These are phyloP conservation scores for Diophrys appendiculata DNA, from an alignment of 73 alveolate genomes.

Conservation along the genomic window DNA sequence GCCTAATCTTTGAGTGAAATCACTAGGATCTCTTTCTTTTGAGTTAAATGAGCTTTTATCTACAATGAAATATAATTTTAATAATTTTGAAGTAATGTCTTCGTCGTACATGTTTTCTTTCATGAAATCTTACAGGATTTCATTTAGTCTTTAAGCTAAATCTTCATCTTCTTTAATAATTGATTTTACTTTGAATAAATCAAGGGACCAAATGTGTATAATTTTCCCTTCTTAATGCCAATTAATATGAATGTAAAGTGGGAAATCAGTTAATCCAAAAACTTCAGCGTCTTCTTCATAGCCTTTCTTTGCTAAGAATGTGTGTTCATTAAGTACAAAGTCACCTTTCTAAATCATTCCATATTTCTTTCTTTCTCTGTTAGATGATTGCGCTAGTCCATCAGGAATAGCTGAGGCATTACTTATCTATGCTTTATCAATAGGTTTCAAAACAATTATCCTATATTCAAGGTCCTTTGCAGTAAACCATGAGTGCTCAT, in stretches of 20 bases:
- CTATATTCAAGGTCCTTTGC: constrained; percentile 68
- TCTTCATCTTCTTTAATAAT: background rate
- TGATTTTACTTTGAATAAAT: background rate
- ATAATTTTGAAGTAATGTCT: too few relatives aligned
- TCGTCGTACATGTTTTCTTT: background rate
- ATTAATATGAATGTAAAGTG: background rate
- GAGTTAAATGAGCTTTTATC: background rate
- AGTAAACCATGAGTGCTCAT: constrained; percentile 88
- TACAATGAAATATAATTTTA: background rate
- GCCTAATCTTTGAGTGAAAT: background rate
- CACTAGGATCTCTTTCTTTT: background rate
- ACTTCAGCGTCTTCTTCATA: background rate
- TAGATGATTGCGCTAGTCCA: background rate
- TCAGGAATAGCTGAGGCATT: background rate
- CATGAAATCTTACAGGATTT: background rate
- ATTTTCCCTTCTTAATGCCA: too few relatives aligned
- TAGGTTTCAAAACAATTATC: constrained; percentile 58
- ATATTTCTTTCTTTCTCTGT: background rate
- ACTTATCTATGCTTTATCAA: background rate
- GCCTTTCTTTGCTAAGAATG: background rate
- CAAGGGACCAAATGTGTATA: background rate
- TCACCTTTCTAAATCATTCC: background rate
- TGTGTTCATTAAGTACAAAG: background rate
- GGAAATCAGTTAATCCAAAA: background rate
- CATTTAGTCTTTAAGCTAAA: background rate